phyloP scores from a whole-genome alignment of 1,139 yeast species.

The Kodamaea derodonti region DNA sequence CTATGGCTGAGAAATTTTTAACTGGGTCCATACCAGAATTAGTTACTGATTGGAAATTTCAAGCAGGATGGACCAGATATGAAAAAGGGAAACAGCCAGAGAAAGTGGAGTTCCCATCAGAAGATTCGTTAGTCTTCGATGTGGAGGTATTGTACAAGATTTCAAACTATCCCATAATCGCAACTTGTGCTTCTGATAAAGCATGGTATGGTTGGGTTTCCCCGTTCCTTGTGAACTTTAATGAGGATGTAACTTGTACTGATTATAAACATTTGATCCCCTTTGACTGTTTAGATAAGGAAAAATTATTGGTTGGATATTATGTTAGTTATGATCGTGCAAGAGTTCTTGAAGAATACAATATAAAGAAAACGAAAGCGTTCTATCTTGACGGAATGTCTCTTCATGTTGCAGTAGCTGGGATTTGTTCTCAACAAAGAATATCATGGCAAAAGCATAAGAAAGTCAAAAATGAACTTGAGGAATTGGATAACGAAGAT shows the following conservation, averaged over 20 bases:
- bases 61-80: constrained; percentile 85
- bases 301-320: constrained; percentile 77
- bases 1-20: constrained; percentile 40
- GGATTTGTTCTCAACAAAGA: constrained; percentile 90
- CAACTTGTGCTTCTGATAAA: constrained; percentile 69
- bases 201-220: constrained; percentile 98
- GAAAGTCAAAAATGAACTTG: constrained; percentile 27
- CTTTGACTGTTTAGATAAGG: constrained; percentile 44
- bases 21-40: constrained; percentile 19
- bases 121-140: constrained; percentile 75
- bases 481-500: constrained; percentile 6
- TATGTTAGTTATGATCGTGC: constrained; percentile 91
- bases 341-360: constrained; percentile 78
- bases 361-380: constrained; percentile 59
- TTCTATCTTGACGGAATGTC: constrained; percentile 92
- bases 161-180: constrained; percentile 73
- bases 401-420: constrained; percentile 83
- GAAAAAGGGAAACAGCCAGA: constrained; percentile 49
- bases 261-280: constrained; percentile 74
- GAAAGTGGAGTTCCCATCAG: constrained; percentile 62
- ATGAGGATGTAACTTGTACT: constrained; percentile 28
- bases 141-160: constrained; percentile 81
- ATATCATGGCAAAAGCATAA: constrained; percentile 70
- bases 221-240: constrained; percentile 59
- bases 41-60: constrained; percentile 43